Evolutionary conservation across 345 rosid species (phyloP).

Genomic region (Bruguiera sexangula): DNA sequence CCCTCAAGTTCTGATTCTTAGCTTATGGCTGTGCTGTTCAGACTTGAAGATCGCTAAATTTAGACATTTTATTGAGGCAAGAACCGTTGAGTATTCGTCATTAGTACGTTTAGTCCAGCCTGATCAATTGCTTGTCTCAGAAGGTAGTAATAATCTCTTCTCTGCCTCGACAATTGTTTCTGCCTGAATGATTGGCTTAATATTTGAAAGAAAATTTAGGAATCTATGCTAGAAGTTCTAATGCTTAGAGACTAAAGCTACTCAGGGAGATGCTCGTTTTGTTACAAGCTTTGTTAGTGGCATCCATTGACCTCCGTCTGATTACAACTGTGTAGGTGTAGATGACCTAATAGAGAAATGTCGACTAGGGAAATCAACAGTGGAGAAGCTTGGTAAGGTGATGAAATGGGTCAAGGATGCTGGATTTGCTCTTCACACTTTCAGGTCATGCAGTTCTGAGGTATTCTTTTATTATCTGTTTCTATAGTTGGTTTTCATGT

Average conservation of each 20-base stretch:
- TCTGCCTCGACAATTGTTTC: background rate
- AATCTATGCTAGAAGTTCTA: too few species aligned
- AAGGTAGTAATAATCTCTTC: constrained; percentile 24
- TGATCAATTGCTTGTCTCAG: constrained; percentile 31
- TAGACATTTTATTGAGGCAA: constrained; percentile 38
- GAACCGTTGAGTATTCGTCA: constrained; percentile 44
- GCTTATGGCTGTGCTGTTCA: constrained; percentile 8
- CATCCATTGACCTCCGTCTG: background rate
- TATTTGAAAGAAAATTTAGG: too few species aligned
- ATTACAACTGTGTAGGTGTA: constrained; percentile 22
- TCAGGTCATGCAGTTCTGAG: constrained; percentile 11
- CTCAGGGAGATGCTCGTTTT: too few species aligned
- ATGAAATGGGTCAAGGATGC: constrained; percentile 44
- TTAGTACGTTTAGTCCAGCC: constrained; percentile 31
- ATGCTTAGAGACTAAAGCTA: too few species aligned
- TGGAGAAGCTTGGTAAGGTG: constrained; percentile 45
- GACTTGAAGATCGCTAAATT: constrained; percentile 49
- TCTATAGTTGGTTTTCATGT: background rate
- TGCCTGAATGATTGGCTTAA: background rate
- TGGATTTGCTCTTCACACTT: constrained; percentile 22
- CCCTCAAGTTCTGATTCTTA: background rate
- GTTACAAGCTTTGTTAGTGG: background rate
- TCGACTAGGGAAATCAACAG: constrained; percentile 26
- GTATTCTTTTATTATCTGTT: constrained; percentile 14
- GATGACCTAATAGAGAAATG: constrained; percentile 31